Evolutionary conservation across 2,329 filamentous ascomycete genomes (phyloP), one percentile per base, ranked within the genome.

Genomic region (Teratosphaeria zuluensis): DNA sequence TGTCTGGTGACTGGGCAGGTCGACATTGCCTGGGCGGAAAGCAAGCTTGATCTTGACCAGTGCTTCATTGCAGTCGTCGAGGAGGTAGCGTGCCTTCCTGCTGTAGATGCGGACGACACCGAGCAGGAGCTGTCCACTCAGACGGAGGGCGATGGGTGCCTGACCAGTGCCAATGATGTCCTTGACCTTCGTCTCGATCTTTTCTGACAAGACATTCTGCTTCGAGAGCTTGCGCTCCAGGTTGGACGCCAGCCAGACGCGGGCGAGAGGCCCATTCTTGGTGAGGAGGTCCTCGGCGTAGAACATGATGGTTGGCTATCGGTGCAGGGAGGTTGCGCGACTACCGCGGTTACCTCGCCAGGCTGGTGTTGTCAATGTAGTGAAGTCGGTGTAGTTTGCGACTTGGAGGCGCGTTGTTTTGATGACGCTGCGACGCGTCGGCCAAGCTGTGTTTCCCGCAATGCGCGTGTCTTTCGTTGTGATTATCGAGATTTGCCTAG

Each of bases 1-100:
- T 16, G 92, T 75, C 58, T 79, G 80, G 68, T 88, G 90, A 55
- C 85, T 82, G n/a, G 92, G 90, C 67, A 97, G 83, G 74, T 99
- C 94, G 71, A 97, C 95, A 76, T 96, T 96, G 64, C 92, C 92
- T 54, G 92, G 90, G 61, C 92, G 89, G 77, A 97, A 99, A 51
- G 94, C 92, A 91, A 97, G 95, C 73, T 97, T 96, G 69, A 99
- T 96, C 78, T 96, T 97, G 81, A 95, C 87, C 65, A 99, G 80
- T 46, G 92, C 92, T 76, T 99, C 94, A 69, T 95, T 96, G 77
- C 94, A 99, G 72, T 99, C 94, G 70, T 99, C 94, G 54, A 97
- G 80, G 55, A 99, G 79, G 75, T 99, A 99, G 69, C 92, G 88
- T 70, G 94, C 92, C 77, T 99, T 99, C 70, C 94, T 84, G 75